Conservation (phyloP, 495 filamentous ascomycete species). For the Lindgomyces ingoldianus region DNA sequence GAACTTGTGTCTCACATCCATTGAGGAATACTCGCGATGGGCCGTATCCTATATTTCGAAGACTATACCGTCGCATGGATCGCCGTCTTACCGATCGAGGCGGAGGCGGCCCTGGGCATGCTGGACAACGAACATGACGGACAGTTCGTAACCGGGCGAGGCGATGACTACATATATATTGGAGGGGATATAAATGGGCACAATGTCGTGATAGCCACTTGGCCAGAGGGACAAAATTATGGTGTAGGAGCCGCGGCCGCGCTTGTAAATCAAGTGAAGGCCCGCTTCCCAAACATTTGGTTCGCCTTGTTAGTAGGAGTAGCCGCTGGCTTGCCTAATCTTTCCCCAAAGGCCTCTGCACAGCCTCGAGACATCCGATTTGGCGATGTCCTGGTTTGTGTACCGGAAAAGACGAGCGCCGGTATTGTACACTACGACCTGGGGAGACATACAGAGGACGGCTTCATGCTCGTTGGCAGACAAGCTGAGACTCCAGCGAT, state of each 20-base stretch:
- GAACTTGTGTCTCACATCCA: no score
- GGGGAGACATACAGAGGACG: slow-evolving; percentile 8
- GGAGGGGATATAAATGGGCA: slow-evolving; percentile 6
- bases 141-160: background rate
- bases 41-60: no score
- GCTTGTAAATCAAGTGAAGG: slow-evolving; percentile 10
- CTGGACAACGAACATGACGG: slow-evolving; percentile 2
- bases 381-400: slow-evolving; percentile 17
- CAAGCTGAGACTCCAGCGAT: background rate
- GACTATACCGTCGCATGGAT: slow-evolving; percentile 25
- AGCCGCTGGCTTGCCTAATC: slow-evolving; percentile 10
- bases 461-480: background rate
- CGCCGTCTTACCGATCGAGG: slow-evolving; percentile 4
- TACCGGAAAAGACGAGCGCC: background rate
- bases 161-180: slow-evolving; percentile 11
- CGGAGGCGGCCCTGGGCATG: slow-evolving; percentile 2
- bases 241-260: slow-evolving; percentile 8
- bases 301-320: slow-evolving; percentile 22
- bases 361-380: slow-evolving; percentile 14
- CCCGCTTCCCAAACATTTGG: slow-evolving; percentile 2
- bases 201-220: slow-evolving; percentile 14
- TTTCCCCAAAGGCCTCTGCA: background rate
- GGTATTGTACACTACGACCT: slow-evolving; percentile 21
- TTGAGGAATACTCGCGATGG: no score
- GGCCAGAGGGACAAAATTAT: background rate